Base-by-base conservation (phyloP, 2,329 filamentous ascomycete species). In the Eutypella sp. region DNA sequence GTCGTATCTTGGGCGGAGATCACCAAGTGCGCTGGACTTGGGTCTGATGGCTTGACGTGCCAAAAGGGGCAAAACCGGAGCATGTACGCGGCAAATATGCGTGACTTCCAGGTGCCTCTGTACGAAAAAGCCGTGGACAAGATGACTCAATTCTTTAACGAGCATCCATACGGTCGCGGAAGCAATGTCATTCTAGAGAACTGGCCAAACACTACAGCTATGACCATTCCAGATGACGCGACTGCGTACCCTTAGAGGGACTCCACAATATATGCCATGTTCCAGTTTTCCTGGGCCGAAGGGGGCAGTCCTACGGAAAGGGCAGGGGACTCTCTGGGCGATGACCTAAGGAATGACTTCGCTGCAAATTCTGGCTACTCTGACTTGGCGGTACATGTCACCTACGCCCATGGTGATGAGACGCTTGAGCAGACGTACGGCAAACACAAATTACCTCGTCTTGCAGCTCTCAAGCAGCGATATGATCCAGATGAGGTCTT, bases 181-280 rank as follows among this genome's bases (percentile, higher is more conserved):
- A 42, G 11, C 29, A 27, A 20, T 27, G 25, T 23, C 22, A 19
- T 31, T 13, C 18, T 42, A 5, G 40, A 33, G 25, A 31, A 23
- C 15, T 42, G 15, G n/a, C 27, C 23, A 19, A n/a, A n/a, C n/a
- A n/a, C n/a, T n/a, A n/a, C n/a, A n/a, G 18, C 18, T 18, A n/a
- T 20, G n/a, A 29, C 23, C n/a, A n/a, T n/a, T n/a, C n/a, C n/a
- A n/a, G 40, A 29, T 31, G 23, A 29, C n/a, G 40, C 25, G 16
- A 42, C 40, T n/a, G 40, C 40, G 16, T 42, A 42, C 27, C 40
- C 40, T 9, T 42, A 27, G 40, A 23, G 40, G 10, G 11, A 42
- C 13, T 10, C 40, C 25, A 33, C 9, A 16, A 19, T 15, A 18
- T 13, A 42, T 29, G 18, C n/a, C n/a, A n/a, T n/a, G n/a, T n/a